Percentiles rank a stretch among this genome's conserved stretches.
phyloP scores from a whole-genome alignment of 495 filamentous ascomycete genomes.

The Choiromyces venosus region DNA sequence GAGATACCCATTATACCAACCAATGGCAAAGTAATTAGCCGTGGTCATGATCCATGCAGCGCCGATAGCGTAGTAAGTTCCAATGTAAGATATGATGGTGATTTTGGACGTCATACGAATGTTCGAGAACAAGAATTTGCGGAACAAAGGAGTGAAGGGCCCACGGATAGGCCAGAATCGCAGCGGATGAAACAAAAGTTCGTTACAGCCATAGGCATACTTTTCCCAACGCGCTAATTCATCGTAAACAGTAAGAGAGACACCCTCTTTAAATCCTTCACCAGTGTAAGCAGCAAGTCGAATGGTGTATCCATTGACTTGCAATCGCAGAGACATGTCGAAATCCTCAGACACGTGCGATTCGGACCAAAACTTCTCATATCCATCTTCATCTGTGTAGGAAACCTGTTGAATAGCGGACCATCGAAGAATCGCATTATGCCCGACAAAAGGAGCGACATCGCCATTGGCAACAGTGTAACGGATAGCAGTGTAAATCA shows the following conservation, averaged over 20 bases:
- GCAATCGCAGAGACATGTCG: slow-evolving; percentile 76
- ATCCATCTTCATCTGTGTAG: slow-evolving; percentile 59
- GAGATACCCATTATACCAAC: slow-evolving; percentile 66
- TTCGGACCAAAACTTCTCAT: slow-evolving; percentile 81
- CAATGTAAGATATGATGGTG: slow-evolving; percentile 76
- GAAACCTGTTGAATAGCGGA: slow-evolving; percentile 69
- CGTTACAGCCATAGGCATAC: slow-evolving; percentile 83
- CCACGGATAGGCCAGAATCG: slow-evolving; percentile 58
- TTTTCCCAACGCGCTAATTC: slow-evolving; percentile 80
- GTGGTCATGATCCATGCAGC: slow-evolving; percentile 74
- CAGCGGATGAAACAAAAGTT: slow-evolving; percentile 72
- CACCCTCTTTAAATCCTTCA: slow-evolving; percentile 76
- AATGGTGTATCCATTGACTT: slow-evolving; percentile 65
- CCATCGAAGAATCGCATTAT: slow-evolving; percentile 78
- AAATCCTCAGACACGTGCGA: slow-evolving; percentile 78
- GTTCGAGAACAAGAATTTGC: slow-evolving; percentile 61
- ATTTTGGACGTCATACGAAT: slow-evolving; percentile 74
- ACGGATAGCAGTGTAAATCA: slow-evolving; percentile 72
- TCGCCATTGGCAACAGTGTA: slow-evolving; percentile 78
- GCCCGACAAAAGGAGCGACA: slow-evolving; percentile 72
- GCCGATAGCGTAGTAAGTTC: slow-evolving; percentile 80
- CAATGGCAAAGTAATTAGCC: slow-evolving; percentile 71
- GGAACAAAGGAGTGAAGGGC: slow-evolving; percentile 72
- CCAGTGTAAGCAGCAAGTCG: slow-evolving; percentile 67
- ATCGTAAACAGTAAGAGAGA: slow-evolving; percentile 79